Evolutionary conservation across 106 monocot genomes (phyloP).

Genomic region (Dendrobium huoshanense): DNA sequence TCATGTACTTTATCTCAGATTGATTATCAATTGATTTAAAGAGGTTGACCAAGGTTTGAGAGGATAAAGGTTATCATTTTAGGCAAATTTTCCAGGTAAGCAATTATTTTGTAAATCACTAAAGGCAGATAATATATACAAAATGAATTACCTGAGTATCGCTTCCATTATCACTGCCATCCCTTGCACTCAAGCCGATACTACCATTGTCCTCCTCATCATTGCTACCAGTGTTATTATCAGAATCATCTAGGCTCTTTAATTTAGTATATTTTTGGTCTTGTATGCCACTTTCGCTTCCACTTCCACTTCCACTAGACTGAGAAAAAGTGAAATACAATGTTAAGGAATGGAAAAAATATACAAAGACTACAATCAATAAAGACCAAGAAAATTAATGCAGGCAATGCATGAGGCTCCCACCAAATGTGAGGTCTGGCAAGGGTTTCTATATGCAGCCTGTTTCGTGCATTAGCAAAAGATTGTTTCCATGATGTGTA

Average conservation of each 20-base stretch:
- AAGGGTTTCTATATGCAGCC: not conserved
- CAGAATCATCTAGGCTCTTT: slow-evolving; percentile 48
- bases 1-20: not conserved
- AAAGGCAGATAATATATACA: not conserved
- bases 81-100: not conserved
- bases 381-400: not conserved
- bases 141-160: slow-evolving; percentile 66
- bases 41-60: not conserved
- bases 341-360: not conserved
- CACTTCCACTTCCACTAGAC: slow-evolving; percentile 95
- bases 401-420: not conserved
- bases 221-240: slow-evolving; percentile 55
- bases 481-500: not conserved
- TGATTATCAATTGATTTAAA: not conserved
- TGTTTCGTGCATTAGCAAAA: not conserved
- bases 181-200: slow-evolving; percentile 49
- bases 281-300: slow-evolving; percentile 87
- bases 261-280: slow-evolving; percentile 56
- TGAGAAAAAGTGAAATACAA: slow-evolving; percentile 16
- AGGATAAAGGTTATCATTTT: not conserved
- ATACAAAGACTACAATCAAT: not conserved
- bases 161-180: slow-evolving; percentile 93
- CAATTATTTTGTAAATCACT: not conserved
- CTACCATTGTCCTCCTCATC: slow-evolving; percentile 42
- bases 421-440: not conserved